A percentile compares a stretch with the other conserved stretches of the same genome.
Conservation (phyloP, 371 early-diverging fungal genomes). For the Saksenaea vasiformis region DNA sequence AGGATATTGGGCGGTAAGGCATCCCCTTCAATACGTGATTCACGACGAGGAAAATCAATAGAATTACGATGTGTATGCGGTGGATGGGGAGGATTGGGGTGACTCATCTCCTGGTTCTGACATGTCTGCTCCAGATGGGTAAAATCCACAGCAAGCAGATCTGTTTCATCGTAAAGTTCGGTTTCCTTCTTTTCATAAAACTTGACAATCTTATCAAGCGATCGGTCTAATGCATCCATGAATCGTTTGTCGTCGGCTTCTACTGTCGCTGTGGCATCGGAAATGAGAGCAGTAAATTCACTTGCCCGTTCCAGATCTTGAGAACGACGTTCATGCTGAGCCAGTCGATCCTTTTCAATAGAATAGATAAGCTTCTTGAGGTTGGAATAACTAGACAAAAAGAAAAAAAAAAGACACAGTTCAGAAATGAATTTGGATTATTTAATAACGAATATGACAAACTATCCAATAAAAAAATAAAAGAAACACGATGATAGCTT, state of each 20-base stretch:
- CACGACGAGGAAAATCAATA: conserved; percentile 39
- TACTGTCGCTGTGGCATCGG: conserved; percentile 29
- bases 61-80: conserved; percentile 15
- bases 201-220: conserved; percentile 75
- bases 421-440: conserved; percentile 61
- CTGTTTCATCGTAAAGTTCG: conserved; percentile 69
- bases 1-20: conserved; percentile 46
- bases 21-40: conserved; percentile 39
- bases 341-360: conserved; percentile 81
- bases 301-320: conserved; percentile 36
- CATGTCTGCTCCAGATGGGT: conserved; percentile 16
- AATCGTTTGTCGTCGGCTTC: conserved; percentile 60
- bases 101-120: neutral
- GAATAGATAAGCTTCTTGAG: conserved; percentile 89
- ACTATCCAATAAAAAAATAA: too few species aligned
- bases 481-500: too few species aligned
- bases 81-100: conserved; percentile 3
- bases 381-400: conserved; percentile 71
- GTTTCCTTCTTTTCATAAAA: conserved; percentile 86
- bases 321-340: conserved; percentile 26
- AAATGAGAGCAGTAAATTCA: conserved; percentile 48
- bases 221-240: conserved; percentile 72
- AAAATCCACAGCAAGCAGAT: conserved; percentile 49
- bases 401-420: neutral
- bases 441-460: too few species aligned